Percentiles rank a stretch among this genome's conserved stretches.
These are phyloP conservation scores for Odontarrhena argentea DNA, from an alignment of 345 rosid genomes.

Conservation along the genomic window DNA sequence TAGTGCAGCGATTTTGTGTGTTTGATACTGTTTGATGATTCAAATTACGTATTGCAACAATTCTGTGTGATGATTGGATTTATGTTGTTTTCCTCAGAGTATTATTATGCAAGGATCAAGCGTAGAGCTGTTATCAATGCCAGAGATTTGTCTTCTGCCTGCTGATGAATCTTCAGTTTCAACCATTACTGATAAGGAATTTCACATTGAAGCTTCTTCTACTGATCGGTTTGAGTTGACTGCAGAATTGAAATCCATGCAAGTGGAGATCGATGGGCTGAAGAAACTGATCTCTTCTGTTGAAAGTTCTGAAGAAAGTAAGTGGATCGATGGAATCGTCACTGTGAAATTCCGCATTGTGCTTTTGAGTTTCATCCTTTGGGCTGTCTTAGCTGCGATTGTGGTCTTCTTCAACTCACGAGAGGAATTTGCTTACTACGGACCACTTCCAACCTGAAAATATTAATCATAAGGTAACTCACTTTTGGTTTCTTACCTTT, in stretches of 20 bases:
- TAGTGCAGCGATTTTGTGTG: too few relatives aligned
- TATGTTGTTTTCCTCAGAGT: slow-evolving; percentile 36
- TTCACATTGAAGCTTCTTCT: slow-evolving; percentile 17
- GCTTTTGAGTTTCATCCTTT: slow-evolving; percentile 30
- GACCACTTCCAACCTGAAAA: slow-evolving; percentile 40
- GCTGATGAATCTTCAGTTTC: slow-evolving; percentile 37
- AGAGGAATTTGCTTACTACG: slow-evolving; percentile 31
- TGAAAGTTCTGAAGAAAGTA: slow-evolving; percentile 21
- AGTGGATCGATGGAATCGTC: slow-evolving; percentile 23
- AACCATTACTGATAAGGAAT: slow-evolving; percentile 9
- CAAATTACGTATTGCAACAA: background rate
- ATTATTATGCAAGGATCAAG: slow-evolving; percentile 32
- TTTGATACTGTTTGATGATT: too few relatives aligned
- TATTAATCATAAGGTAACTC: slow-evolving; percentile 30
- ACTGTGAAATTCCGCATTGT: slow-evolving; percentile 30
- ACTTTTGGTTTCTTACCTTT: slow-evolving; percentile 12
- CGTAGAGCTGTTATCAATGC: slow-evolving; percentile 26
- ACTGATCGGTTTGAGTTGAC: slow-evolving; percentile 28
- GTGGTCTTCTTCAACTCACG: slow-evolving; percentile 30
- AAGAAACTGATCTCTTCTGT: slow-evolving; percentile 23
- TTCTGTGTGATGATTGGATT: slow-evolving; percentile 16
- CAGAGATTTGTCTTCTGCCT: slow-evolving; percentile 9
- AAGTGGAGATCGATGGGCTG: slow-evolving; percentile 31
- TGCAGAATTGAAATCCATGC: slow-evolving; percentile 32
- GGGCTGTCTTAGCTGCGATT: slow-evolving; percentile 35